phyloP scores from a whole-genome alignment of 2,329 filamentous ascomycete genomes.

The Colletotrichum spaethianum region DNA sequence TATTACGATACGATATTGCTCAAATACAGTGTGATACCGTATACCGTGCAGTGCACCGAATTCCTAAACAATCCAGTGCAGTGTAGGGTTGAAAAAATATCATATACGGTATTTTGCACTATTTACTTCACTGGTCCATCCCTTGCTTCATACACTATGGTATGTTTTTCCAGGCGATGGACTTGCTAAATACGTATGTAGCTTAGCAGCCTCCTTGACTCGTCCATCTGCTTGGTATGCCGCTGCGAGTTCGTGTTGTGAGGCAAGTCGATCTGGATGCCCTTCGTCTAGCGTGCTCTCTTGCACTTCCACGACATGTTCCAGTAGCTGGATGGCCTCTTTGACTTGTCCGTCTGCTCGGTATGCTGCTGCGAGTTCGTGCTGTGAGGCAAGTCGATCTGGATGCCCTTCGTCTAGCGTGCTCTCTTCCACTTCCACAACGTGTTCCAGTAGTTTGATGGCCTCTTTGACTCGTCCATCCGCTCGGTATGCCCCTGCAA shows the following conservation, averaged over 20 bases:
- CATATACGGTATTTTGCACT: no score
- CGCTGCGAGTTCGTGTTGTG: background rate
- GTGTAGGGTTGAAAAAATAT: no score
- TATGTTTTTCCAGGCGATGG: no score
- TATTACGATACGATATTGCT: no score
- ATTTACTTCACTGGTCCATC: no score
- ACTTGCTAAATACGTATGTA: no score
- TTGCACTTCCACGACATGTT: background rate
- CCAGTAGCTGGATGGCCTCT: background rate
- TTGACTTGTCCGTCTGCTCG: background rate
- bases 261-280: no score
- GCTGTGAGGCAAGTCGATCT: conserved; percentile 11
- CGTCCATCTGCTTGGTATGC: background rate
- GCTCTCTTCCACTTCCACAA: background rate
- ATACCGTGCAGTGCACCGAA: no score
- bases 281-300: background rate
- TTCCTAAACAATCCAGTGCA: no score
- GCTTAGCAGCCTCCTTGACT: background rate
- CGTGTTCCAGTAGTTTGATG: background rate
- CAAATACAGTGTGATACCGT: no score
- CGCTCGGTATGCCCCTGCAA: background rate
- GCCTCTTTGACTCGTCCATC: background rate
- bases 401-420: background rate
- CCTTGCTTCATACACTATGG: no score
- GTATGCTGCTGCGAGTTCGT: background rate